phyloP scores from a whole-genome alignment of 2,329 filamentous ascomycete species.

The Balansia obtecta region DNA sequence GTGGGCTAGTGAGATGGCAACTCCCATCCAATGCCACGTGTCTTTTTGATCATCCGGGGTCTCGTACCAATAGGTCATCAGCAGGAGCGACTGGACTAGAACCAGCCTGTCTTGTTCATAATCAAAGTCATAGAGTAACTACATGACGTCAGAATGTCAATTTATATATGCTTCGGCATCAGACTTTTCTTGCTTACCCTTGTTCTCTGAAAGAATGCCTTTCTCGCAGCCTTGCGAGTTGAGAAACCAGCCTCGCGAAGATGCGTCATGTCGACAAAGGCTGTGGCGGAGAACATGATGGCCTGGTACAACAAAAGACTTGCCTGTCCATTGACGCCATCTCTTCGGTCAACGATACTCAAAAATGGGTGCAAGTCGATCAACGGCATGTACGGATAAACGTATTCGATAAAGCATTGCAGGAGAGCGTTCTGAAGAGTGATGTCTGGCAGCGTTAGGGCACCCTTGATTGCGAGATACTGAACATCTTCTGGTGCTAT shows the following conservation, averaged over 20 bases:
- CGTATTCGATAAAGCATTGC: conserved; percentile 73
- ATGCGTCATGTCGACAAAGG: conserved; percentile 72
- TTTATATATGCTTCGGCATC: not conserved
- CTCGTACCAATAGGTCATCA: conserved; percentile 98
- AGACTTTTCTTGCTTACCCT: conserved; percentile 44
- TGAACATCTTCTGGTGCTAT: conserved; percentile 72
- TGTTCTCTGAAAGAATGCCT: conserved; percentile 79
- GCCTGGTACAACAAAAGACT: conserved; percentile 87
- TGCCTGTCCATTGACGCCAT: conserved; percentile 58
- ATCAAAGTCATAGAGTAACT: conserved; percentile 89
- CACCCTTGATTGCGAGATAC: conserved; percentile 75
- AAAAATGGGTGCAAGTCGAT: conserved; percentile 56
- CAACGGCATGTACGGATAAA: conserved; percentile 89
- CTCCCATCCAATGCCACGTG: conserved; percentile 98
- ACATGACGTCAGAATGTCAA: conserved; percentile 9
- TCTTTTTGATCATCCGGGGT: conserved; percentile 95
- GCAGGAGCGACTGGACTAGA: conserved; percentile 73
- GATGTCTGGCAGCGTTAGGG: conserved; percentile 60
- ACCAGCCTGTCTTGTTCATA: conserved; percentile 84
- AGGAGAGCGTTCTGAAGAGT: conserved; percentile 69
- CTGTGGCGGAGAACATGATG: conserved; percentile 85
- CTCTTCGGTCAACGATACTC: conserved; percentile 46
- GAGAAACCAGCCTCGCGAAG: conserved; percentile 66
- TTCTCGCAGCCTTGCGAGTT: conserved; percentile 69
- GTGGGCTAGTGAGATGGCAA: conserved; percentile 83